phyloP scores from a whole-genome alignment of 257 asterid species.

The Solanum infundibuliforme region DNA sequence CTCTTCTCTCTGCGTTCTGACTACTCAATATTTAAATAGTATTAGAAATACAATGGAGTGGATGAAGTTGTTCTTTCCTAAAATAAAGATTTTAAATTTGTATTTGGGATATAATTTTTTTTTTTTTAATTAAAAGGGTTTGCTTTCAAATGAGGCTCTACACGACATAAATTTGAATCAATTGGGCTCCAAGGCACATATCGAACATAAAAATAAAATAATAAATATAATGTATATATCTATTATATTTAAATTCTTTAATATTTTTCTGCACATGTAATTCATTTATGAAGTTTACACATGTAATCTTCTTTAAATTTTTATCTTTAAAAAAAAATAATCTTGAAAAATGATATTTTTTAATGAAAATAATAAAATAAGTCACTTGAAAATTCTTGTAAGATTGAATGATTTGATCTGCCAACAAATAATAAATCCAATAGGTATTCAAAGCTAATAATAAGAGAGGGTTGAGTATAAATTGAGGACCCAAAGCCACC shows the following conservation, averaged over 20 bases:
- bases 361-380: background rate
- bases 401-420: background rate
- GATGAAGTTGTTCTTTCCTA: no score
- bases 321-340: background rate
- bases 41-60: no score
- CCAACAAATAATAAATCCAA: background rate
- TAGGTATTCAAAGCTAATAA: background rate
- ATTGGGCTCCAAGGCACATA: no score
- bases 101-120: background rate
- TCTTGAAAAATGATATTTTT: background rate
- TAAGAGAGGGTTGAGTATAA: background rate
- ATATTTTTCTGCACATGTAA: background rate
- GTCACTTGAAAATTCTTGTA: background rate
- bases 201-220: no score
- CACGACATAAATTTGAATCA: no score
- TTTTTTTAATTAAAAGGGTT: no score
- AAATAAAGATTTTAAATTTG: no score
- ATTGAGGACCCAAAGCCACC: background rate
- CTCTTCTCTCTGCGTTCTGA: background rate
- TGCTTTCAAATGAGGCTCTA: background rate
- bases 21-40: background rate
- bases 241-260: background rate
- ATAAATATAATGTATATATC: no score
- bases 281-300: background rate
- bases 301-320: background rate